Percentiles rank a stretch among this genome's conserved stretches.
Conservation (phyloP, 1,139 yeast genomes). For the Kodamaea alishanica region DNA sequence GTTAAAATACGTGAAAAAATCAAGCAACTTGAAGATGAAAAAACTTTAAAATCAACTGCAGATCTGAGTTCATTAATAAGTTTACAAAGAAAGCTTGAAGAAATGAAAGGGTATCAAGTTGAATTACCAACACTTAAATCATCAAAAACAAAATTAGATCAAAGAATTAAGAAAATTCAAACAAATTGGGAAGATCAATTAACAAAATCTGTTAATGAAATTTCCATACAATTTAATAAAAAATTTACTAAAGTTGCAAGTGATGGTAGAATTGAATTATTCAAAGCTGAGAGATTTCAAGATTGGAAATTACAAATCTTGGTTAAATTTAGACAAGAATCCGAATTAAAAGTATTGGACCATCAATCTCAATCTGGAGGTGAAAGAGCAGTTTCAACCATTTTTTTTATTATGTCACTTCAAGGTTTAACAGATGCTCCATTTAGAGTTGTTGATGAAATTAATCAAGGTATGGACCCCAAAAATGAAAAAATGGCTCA, state of each 20-base stretch:
- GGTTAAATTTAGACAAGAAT: constrained; percentile 80
- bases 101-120: constrained; percentile 27
- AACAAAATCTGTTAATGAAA: constrained; percentile 43
- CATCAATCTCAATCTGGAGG: constrained; percentile 96
- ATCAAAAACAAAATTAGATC: constrained; percentile 24
- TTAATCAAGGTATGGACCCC: constrained; percentile 98
- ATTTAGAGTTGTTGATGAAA: constrained; percentile 93
- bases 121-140: constrained; percentile 34
- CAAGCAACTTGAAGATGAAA: constrained; percentile 36
- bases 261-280: constrained; percentile 71
- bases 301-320: constrained; percentile 84
- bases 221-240: constrained; percentile 60
- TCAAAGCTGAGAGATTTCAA: constrained; percentile 50
- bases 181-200: constrained; percentile 59
- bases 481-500: constrained; percentile 87
- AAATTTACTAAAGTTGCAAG: constrained; percentile 77
- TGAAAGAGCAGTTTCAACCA: constrained; percentile 93
- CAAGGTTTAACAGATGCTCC: constrained; percentile 93
- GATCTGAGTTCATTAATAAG: constrained; percentile 36
- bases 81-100: constrained; percentile 28
- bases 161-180: constrained; percentile 38
- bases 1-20: constrained; percentile 29
- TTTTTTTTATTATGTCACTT: constrained; percentile 81
- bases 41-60: constrained; percentile 36
- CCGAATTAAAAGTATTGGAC: constrained; percentile 66